Evolutionary conservation across 2,329 filamentous ascomycete species (phyloP), one percentile per base, ranked within the genome.

Genomic region (Apiospora sp.): DNA sequence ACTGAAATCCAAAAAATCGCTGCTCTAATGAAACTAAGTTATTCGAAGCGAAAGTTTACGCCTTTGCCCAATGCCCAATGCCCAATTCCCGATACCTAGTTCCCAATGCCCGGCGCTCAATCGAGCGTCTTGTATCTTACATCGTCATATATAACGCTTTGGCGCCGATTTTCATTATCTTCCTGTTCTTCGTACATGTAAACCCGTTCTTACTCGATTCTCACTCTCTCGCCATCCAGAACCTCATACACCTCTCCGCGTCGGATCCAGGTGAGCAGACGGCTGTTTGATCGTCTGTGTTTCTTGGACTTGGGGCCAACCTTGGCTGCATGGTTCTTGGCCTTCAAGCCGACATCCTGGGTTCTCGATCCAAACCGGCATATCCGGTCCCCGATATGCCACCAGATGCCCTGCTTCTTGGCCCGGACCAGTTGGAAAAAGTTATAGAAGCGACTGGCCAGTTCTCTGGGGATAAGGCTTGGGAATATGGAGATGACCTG

Each of bases 321-420:
- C 68, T 54, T 70, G 34, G 68, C 49, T 24, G 68, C 48, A 4
- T 58, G 48, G 34, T 70, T 27, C 48, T 70, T 70, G 68, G 68
- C 68, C 34, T 43, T 51, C 46, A 51, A 14, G 22, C 68, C 68
- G 14, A 70, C 34, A 12, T 51, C 24, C 10, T 48, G 46, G 22
- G 48, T 58, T n/a, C 48, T 70, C 27, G 46, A 24, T 22, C 68
- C 68, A n/a, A 54, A 48, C 30, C 68, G 68, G 19, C 34, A 48
- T 34, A 70, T 70, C 46, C 68, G 68, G 22, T 70, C 68, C 10
- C 68, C 68, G 48, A 70, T 41, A 34, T 70, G 48, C 68, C 68
- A 70, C 68, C 68, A 70, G 10, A 70, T 70, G 22, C 68, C 68
- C 46, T 70, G 68, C 34, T 70, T 70, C 68, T 70, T 70, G 34